Evolutionary conservation across 257 asterid species (phyloP).

Genomic region (Solanum ossicruentum): DNA sequence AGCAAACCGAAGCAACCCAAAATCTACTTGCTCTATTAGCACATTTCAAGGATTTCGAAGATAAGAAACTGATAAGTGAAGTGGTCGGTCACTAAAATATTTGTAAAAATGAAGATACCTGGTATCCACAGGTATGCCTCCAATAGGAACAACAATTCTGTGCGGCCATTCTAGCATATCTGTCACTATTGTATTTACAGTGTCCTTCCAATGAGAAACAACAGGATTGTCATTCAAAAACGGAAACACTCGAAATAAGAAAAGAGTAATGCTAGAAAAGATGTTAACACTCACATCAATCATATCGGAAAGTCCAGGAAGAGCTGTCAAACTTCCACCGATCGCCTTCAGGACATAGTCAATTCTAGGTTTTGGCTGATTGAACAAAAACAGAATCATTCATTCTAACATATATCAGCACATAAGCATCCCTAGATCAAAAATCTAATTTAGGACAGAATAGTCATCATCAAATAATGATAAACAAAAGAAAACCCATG

Average conservation of each 20-base stretch:
- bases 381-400: constrained; percentile 6
- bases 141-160: constrained; percentile 95
- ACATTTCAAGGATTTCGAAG: neutral
- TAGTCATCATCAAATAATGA: neutral
- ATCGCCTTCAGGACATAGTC: constrained; percentile 91
- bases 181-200: constrained; percentile 66
- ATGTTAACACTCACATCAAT: constrained; percentile 59
- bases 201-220: constrained; percentile 42
- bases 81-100: neutral
- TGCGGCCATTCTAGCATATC: constrained; percentile 99
- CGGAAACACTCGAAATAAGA: neutral
- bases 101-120: constrained; percentile 35
- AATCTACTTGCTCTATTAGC: neutral
- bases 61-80: neutral
- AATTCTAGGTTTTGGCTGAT: constrained; percentile 90
- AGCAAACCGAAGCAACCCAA: neutral
- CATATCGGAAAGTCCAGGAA: constrained; percentile 97
- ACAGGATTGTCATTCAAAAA: constrained; percentile 14
- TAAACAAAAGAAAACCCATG: neutral
- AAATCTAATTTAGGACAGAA: neutral
- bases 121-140: constrained; percentile 68
- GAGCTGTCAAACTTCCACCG: constrained; percentile 94
- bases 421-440: neutral
- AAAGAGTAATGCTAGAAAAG: neutral
- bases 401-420: neutral